These are phyloP conservation scores for Kandelia obovata DNA, from an alignment of 345 rosid genomes.

Conservation along the genomic window DNA sequence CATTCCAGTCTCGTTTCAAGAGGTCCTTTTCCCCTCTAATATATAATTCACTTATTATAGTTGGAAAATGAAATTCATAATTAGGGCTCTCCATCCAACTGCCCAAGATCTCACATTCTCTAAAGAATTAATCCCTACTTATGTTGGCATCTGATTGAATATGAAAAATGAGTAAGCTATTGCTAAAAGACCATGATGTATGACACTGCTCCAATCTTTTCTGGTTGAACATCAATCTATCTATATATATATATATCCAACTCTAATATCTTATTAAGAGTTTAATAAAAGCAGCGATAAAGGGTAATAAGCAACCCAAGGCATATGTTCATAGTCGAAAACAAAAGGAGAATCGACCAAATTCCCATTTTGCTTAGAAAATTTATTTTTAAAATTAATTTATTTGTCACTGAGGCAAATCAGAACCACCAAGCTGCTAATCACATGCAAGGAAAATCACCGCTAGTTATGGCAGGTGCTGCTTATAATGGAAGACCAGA, in stretches of 20 bases:
- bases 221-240: too few relatives aligned
- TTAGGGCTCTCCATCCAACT: background rate
- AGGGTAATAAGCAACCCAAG: conserved; percentile 7
- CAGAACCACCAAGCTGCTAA: conserved; percentile 24
- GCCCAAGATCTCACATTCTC: conserved; percentile 9
- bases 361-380: conserved; percentile 23
- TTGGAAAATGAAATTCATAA: too few relatives aligned
- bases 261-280: too few relatives aligned
- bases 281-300: background rate
- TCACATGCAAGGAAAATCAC: conserved; percentile 63
- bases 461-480: conserved; percentile 54
- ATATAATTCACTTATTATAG: too few relatives aligned
- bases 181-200: background rate
- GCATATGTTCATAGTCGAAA: conserved; percentile 32
- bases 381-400: background rate
- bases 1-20: too few relatives aligned
- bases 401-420: background rate
- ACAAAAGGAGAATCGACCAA: conserved; percentile 33
- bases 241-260: too few relatives aligned
- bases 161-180: background rate
- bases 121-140: conserved; percentile 14
- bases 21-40: too few relatives aligned
- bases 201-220: background rate
- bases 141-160: conserved; percentile 22
- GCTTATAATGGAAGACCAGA: conserved; percentile 40